phyloP scores from a whole-genome alignment of 345 rosid species.

The Populus nigra region DNA sequence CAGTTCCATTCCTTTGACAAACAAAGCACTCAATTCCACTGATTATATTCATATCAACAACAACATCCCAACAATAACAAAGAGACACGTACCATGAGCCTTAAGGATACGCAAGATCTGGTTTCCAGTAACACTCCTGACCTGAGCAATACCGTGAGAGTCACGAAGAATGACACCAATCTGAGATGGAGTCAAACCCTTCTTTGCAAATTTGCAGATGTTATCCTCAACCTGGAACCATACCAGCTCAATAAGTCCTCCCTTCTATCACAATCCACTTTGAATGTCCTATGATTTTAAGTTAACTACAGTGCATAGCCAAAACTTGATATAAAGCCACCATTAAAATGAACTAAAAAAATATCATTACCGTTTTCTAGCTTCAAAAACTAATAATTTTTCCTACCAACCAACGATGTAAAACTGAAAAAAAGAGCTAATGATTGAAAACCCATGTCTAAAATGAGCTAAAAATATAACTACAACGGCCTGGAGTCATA shows the following conservation, averaged over 20 bases:
- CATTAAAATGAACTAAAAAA: not conserved
- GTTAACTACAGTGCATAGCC: not conserved
- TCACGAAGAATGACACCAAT: constrained; percentile 35
- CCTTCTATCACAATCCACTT: not conserved
- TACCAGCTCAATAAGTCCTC: not conserved
- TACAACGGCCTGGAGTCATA: not conserved
- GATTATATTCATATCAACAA: not conserved
- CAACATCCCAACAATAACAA: not conserved
- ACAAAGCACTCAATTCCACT: not conserved
- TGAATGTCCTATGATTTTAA: not conserved
- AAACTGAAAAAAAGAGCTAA: not conserved
- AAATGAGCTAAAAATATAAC: not conserved
- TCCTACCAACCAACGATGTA: not conserved
- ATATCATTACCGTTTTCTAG: not conserved
- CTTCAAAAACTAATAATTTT: not conserved
- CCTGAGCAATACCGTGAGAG: constrained; percentile 37
- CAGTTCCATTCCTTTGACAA: not conserved
- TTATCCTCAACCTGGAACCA: constrained; percentile 29
- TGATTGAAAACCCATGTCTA: not conserved
- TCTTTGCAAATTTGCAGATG: constrained; percentile 36
- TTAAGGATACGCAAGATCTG: constrained; percentile 34
- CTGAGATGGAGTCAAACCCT: constrained; percentile 35
- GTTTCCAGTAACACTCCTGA: constrained; percentile 31
- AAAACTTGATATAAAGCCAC: not conserved
- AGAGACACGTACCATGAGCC: constrained; percentile 21